Percentiles rank a stretch among this genome's conserved stretches.
These are phyloP conservation scores for Talaromyces sp. DNA, from an alignment of 2,329 filamentous ascomycete species.

Conservation along the genomic window DNA sequence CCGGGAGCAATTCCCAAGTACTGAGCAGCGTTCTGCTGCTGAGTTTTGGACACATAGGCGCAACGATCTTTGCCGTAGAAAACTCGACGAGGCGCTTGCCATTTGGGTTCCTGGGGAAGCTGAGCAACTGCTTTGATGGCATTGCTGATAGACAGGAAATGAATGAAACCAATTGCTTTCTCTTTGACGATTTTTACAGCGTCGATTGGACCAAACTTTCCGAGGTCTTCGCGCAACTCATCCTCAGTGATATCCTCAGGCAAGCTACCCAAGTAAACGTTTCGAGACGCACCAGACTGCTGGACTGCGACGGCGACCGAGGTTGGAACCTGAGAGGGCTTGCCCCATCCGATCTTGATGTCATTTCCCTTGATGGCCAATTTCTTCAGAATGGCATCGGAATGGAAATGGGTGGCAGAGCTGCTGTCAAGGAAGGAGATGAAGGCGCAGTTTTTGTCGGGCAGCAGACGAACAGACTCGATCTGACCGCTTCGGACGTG, in stretches of 20 bases:
- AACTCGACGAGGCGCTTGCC: conserved; percentile 90
- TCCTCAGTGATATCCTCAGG: conserved; percentile 86
- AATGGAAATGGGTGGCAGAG: conserved; percentile 98
- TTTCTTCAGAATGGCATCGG: conserved; percentile 99
- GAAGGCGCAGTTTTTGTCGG: conserved; percentile 99
- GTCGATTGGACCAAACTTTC: conserved; percentile 94
- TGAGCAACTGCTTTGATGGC: conserved; percentile 97
- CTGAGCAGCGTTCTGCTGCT: conserved; percentile 97
- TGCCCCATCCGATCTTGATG: conserved; percentile 99
- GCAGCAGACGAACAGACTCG: conserved; percentile 92
- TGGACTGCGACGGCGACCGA: conserved; percentile 96
- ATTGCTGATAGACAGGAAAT: conserved; percentile 95
- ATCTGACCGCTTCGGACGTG: conserved; percentile 97
- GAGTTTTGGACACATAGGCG: conserved; percentile 97
- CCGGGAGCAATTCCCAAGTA: conserved; percentile 95
- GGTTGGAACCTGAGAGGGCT: conserved; percentile 94
- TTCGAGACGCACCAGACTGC: conserved; percentile 92
- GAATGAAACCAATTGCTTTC: conserved; percentile 96
- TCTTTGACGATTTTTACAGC: conserved; percentile 97
- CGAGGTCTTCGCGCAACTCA: conserved; percentile 86
- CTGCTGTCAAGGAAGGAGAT: conserved; percentile 98
- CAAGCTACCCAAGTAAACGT: conserved; percentile 93
- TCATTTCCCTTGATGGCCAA: conserved; percentile 97
- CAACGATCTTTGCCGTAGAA: conserved; percentile 99
- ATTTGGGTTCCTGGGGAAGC: conserved; percentile 91